These are phyloP conservation scores for Xanthoceras sorbifolium DNA, from an alignment of 345 rosid genomes.

Conservation along the genomic window DNA sequence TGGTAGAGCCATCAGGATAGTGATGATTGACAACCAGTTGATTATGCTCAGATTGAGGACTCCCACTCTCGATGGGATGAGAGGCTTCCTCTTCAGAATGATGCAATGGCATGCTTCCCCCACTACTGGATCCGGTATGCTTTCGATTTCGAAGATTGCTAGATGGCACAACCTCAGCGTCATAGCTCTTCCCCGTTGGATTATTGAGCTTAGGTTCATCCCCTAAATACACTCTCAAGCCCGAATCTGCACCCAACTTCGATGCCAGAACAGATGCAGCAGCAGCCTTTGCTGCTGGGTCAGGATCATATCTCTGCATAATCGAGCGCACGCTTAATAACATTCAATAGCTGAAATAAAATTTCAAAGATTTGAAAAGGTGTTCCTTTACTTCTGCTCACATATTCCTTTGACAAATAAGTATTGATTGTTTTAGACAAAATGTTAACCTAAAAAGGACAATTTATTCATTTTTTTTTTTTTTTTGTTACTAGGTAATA, in stretches of 20 bases:
- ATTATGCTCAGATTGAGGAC: slow-evolving; percentile 45
- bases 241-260: slow-evolving; percentile 90
- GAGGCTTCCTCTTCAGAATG: slow-evolving; percentile 50
- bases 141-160: slow-evolving; percentile 78
- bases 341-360: slow-evolving; percentile 1
- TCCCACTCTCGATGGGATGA: slow-evolving; percentile 40
- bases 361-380: background rate
- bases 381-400: slow-evolving; percentile 1
- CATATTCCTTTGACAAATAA: slow-evolving; percentile 7
- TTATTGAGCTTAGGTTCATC: slow-evolving; percentile 54
- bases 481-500: background rate
- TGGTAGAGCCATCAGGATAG: slow-evolving; percentile 50
- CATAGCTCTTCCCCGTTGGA: slow-evolving; percentile 64
- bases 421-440: background rate
- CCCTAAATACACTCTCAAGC: slow-evolving; percentile 72
- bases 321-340: slow-evolving; percentile 13
- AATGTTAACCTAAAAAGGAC: background rate
- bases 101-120: slow-evolving; percentile 47
- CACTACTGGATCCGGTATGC: slow-evolving; percentile 49
- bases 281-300: slow-evolving; percentile 98
- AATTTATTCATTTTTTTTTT: background rate
- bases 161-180: slow-evolving; percentile 60
- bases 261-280: slow-evolving; percentile 95
- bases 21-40: slow-evolving; percentile 58
- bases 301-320: slow-evolving; percentile 88